A percentile compares a stretch with the other conserved stretches of the same genome.
Conservation (phyloP, 768 basidiomycete genomes). For the Suillus luteus region DNA sequence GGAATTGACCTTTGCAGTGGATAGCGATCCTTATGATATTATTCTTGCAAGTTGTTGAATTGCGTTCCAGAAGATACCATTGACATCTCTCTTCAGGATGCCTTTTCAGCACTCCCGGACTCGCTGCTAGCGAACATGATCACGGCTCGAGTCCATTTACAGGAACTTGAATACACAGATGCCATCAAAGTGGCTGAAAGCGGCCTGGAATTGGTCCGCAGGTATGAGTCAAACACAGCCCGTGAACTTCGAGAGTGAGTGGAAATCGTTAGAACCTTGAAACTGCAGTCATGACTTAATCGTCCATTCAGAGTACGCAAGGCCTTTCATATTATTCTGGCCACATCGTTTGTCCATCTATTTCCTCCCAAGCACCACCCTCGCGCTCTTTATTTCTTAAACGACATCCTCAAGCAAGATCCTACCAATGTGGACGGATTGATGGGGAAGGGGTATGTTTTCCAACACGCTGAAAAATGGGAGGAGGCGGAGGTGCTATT, state of each 20-base stretch:
- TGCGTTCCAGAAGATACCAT: neutral
- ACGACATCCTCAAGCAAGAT: conserved; percentile 65
- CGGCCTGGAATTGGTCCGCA: conserved; percentile 58
- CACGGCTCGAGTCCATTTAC: conserved; percentile 61
- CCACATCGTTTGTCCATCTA: conserved; percentile 78
- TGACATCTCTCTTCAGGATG: conserved; percentile 45
- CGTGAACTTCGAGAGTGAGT: conserved; percentile 52
- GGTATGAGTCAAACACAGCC: conserved; percentile 58
- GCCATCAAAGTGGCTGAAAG: conserved; percentile 71
- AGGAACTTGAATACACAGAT: conserved; percentile 73
- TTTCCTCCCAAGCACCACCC: conserved; percentile 89
- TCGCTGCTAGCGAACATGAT: conserved; percentile 72
- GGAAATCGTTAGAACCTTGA: neutral
- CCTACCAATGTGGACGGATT: conserved; percentile 66
- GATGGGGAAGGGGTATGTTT: conserved; percentile 74
- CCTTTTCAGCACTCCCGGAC: conserved; percentile 48
- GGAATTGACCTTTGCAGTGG: conserved; percentile 24
- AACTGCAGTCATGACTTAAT: neutral
- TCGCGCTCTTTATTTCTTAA: conserved; percentile 73
- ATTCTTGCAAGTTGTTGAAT: conserved; percentile 54
- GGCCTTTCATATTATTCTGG: conserved; percentile 71
- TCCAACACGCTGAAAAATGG: conserved; percentile 68
- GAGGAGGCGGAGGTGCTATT: conserved; percentile 65
- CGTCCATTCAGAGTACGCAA: conserved; percentile 52
- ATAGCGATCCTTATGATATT: conserved; percentile 56